phyloP scores from a whole-genome alignment of 2,329 filamentous ascomycete species.

The Colletotrichum limetticola region DNA sequence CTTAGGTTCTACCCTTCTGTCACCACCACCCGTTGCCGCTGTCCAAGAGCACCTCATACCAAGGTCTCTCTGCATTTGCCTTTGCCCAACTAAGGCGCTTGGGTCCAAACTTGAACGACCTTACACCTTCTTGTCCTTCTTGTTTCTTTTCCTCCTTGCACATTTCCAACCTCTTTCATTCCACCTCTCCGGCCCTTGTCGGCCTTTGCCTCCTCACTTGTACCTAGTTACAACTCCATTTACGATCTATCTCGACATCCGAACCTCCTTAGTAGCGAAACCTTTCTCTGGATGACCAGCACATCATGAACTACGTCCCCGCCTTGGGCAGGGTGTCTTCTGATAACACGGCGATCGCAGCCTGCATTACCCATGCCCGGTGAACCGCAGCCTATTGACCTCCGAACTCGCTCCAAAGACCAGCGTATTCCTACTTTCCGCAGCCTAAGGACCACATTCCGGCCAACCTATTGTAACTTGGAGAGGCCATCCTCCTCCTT shows the following conservation, averaged over 20 bases:
- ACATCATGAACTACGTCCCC: slow-evolving; percentile 47
- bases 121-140: neutral
- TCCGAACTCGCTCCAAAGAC: neutral
- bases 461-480: neutral
- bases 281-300: slow-evolving; percentile 33
- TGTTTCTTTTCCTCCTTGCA: neutral
- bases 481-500: too few relatives aligned
- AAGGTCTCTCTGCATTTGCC: neutral
- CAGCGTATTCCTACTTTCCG: neutral
- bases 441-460: neutral
- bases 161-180: neutral
- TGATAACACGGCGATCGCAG: slow-evolving; percentile 44
- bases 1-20: slow-evolving; percentile 12
- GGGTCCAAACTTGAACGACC: neutral
- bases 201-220: neutral
- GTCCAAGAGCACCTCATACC: neutral
- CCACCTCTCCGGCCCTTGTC: neutral
- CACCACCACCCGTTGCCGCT: neutral
- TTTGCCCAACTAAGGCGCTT: neutral
- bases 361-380: slow-evolving; percentile 26
- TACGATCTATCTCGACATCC: neutral
- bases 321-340: slow-evolving; percentile 48
- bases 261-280: neutral
- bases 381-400: slow-evolving; percentile 30
- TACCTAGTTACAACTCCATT: neutral